A percentile compares a stretch with the other conserved stretches of the same genome.
Conservation (phyloP, 2,329 filamentous ascomycete genomes). For the Mollisiaceae sp. region DNA sequence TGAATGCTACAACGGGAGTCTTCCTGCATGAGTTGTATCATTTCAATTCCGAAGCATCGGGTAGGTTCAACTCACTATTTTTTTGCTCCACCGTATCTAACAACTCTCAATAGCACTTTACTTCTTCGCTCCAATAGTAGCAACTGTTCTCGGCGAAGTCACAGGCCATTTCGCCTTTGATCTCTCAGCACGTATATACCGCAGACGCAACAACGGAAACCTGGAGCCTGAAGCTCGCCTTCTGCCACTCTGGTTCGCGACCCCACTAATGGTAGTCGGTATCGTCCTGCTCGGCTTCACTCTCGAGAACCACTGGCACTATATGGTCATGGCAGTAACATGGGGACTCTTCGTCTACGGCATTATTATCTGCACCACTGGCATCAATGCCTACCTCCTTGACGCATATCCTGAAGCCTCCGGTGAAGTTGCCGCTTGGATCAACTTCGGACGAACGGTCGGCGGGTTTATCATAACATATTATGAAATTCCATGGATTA, state of each 20-base stretch:
- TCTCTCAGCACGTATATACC: constrained; percentile 50
- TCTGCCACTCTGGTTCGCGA: constrained; percentile 51
- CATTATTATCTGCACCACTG: constrained; percentile 31
- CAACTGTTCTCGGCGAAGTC: constrained; percentile 49
- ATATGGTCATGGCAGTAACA: constrained; percentile 52
- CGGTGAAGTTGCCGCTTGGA: constrained; percentile 57
- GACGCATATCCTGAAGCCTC: constrained; percentile 60
- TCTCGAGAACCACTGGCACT: constrained; percentile 56
- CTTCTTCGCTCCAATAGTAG: constrained; percentile 16
- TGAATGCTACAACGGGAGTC: constrained; percentile 60
- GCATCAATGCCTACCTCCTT: constrained; percentile 51
- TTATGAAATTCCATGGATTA: constrained; percentile 57
- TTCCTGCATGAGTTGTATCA: constrained; percentile 56
- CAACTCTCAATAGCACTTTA: constrained; percentile 11
- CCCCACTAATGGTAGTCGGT: constrained; percentile 55
- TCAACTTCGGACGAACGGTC: constrained; percentile 55
- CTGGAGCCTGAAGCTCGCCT: constrained; percentile 63
- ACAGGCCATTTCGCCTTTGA: constrained; percentile 63
- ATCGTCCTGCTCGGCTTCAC: constrained; percentile 58
- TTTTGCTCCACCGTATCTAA: neutral
- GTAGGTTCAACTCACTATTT: constrained; percentile 2
- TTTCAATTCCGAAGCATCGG: constrained; percentile 42
- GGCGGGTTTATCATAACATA: constrained; percentile 59
- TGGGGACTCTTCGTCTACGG: constrained; percentile 23
- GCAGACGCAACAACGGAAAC: constrained; percentile 52